phyloP scores from a whole-genome alignment of 306 rosid species.

The Adenanthera pavonina region DNA sequence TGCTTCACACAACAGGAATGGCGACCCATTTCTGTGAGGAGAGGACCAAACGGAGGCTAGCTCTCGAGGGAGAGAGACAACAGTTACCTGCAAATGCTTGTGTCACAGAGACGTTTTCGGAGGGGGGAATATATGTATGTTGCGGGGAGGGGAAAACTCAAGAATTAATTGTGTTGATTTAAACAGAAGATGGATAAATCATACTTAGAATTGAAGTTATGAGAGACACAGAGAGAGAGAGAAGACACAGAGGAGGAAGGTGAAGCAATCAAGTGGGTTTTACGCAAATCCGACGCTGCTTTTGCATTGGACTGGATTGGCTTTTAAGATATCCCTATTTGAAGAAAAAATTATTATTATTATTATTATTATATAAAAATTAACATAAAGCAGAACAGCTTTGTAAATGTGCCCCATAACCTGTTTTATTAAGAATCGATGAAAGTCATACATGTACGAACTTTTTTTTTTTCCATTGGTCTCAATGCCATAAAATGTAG shows the following conservation, averaged over 20 bases:
- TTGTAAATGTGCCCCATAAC: conserved; percentile 39
- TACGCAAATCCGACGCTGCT: conserved; percentile 82
- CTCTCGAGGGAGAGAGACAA: conserved; percentile 15
- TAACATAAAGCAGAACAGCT: conserved; percentile 35
- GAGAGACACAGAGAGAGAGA: conserved; percentile 39
- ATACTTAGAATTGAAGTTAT: conserved; percentile 89
- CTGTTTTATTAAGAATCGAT: conserved; percentile 25
- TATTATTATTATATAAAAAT: neutral
- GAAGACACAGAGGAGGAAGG: conserved; percentile 59
- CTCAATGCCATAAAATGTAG: neutral
- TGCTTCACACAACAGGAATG: conserved; percentile 84
- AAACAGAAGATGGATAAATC: conserved; percentile 53
- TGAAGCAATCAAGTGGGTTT: conserved; percentile 93
- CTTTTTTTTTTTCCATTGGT: neutral
- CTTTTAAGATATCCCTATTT: conserved; percentile 74
- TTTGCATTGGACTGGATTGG: conserved; percentile 82
- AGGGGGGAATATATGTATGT: conserved; percentile 52
- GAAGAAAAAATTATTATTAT: conserved; percentile 14
- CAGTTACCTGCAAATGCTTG: conserved; percentile 17
- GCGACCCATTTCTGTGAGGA: conserved; percentile 72
- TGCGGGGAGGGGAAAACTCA: conserved; percentile 48
- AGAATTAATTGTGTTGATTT: conserved; percentile 60
- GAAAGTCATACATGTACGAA: neutral
- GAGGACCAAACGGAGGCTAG: neutral
- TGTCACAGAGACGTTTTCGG: conserved; percentile 40